phyloP scores from a whole-genome alignment of 306 rosid species.

The Glycyrrhiza uralensis region DNA sequence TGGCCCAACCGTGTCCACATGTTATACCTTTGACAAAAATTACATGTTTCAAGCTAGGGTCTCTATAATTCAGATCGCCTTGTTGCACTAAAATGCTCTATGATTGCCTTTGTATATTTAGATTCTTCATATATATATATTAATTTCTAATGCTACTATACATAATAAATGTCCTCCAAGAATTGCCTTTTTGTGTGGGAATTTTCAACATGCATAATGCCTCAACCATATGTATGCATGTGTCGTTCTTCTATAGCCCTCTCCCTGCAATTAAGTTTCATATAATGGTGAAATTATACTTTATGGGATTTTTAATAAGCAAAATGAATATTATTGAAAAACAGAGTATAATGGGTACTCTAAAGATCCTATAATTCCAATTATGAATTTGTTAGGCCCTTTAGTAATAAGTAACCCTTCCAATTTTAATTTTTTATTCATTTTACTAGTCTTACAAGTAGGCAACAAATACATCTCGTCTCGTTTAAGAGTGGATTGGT shows the following conservation, averaged over 20 bases:
- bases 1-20: constrained; percentile 46
- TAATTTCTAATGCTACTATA: neutral
- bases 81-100: neutral
- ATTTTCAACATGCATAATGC: constrained; percentile 1
- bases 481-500: too few species aligned
- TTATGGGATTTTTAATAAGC: too few species aligned
- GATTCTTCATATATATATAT: constrained; percentile 1
- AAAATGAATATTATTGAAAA: too few species aligned
- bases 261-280: neutral
- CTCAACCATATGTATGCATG: constrained; percentile 25
- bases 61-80: neutral
- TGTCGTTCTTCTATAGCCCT: constrained; percentile 18
- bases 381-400: too few species aligned
- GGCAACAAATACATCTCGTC: too few species aligned
- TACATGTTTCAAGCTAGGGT: neutral
- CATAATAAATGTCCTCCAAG: constrained; percentile 40
- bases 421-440: too few species aligned
- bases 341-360: too few species aligned
- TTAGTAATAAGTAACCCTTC: too few species aligned
- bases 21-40: constrained; percentile 20
- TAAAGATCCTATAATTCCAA: too few species aligned
- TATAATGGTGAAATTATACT: neutral
- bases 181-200: constrained; percentile 38
- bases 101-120: constrained; percentile 23
- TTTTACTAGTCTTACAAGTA: too few species aligned